A percentile compares a stretch with the other conserved stretches of the same genome.
Evolutionary conservation across 805 yeast genomes (phyloP).

Genomic region (Kazachstania africana): DNA sequence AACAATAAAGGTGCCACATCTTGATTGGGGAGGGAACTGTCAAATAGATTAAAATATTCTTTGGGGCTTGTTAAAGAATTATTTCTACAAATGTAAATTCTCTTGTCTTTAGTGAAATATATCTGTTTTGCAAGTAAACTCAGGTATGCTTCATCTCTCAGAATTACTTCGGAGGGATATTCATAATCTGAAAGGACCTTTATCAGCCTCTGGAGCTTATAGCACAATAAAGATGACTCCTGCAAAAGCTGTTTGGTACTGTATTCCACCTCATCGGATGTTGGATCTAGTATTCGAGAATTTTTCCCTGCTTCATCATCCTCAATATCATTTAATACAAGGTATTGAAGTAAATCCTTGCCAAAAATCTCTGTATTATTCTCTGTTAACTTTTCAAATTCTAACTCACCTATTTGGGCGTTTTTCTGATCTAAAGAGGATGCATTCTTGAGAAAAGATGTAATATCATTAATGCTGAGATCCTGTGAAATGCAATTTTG

Average conservation of each 20-base stretch:
- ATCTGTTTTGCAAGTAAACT: too few species aligned
- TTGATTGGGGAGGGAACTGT: too few species aligned
- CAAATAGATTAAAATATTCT: too few species aligned
- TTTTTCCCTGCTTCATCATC: not conserved
- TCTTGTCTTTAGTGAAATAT: too few species aligned
- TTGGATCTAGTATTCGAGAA: not conserved
- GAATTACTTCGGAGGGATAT: conserved; percentile 11
- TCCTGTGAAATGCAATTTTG: not conserved
- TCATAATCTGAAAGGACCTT: conserved; percentile 18
- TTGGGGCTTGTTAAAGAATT: too few species aligned
- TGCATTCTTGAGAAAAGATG: not conserved
- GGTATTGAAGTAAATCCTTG: conserved; percentile 16
- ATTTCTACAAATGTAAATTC: too few species aligned
- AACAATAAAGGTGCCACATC: too few species aligned
- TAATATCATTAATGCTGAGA: not conserved
- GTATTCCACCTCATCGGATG: not conserved
- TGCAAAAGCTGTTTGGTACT: conserved; percentile 12
- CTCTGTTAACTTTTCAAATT: conserved; percentile 23
- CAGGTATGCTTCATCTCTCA: conserved; percentile 8
- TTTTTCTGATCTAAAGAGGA: not conserved
- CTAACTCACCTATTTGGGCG: conserved; percentile 19
- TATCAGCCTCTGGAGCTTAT: conserved; percentile 15
- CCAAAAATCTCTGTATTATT: conserved; percentile 24
- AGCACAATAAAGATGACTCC: conserved; percentile 14
- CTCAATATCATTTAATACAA: conserved; percentile 9